Conservation (phyloP, 768 basidiomycete species). For the Kwoniella europaea region DNA sequence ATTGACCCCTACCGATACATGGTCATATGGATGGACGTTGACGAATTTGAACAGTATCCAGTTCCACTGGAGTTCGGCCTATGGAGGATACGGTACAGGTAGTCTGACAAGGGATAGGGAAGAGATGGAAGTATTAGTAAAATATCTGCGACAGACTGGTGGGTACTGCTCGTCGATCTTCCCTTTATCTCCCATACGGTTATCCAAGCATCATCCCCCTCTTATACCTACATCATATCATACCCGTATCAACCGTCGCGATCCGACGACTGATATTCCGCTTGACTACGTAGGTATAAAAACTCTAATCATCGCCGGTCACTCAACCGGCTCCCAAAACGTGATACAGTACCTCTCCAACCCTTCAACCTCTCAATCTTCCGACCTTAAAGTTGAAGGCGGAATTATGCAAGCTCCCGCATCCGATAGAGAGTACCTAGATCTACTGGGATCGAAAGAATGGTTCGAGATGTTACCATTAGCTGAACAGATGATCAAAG, state of each 20-base stretch:
- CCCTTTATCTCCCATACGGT: too few species aligned
- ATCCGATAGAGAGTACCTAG: constrained; percentile 49
- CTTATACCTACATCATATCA: neutral
- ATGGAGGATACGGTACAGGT: constrained; percentile 46
- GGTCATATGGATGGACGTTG: too few species aligned
- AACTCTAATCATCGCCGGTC: constrained; percentile 53
- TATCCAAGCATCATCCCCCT: too few species aligned
- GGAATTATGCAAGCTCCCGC: constrained; percentile 58
- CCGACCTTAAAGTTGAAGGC: constrained; percentile 37
- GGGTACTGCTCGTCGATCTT: neutral
- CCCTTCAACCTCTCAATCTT: constrained; percentile 10
- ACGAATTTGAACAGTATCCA: constrained; percentile 34
- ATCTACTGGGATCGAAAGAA: constrained; percentile 2
- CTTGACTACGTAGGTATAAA: constrained; percentile 29
- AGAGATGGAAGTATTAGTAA: constrained; percentile 48
- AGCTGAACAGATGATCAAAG: constrained; percentile 39
- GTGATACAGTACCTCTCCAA: constrained; percentile 50
- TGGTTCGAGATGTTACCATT: constrained; percentile 23
- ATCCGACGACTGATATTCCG: neutral
- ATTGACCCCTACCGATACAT: too few species aligned
- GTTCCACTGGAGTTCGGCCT: constrained; percentile 49
- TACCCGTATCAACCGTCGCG: neutral
- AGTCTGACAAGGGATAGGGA: constrained; percentile 43
- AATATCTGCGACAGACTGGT: constrained; percentile 47
- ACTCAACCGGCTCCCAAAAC: constrained; percentile 56